Evolutionary conservation across 1,284 basidiomycete species (phyloP), one percentile per base, ranked within the genome.

Genomic region (Moesziomyces globuligerus): DNA sequence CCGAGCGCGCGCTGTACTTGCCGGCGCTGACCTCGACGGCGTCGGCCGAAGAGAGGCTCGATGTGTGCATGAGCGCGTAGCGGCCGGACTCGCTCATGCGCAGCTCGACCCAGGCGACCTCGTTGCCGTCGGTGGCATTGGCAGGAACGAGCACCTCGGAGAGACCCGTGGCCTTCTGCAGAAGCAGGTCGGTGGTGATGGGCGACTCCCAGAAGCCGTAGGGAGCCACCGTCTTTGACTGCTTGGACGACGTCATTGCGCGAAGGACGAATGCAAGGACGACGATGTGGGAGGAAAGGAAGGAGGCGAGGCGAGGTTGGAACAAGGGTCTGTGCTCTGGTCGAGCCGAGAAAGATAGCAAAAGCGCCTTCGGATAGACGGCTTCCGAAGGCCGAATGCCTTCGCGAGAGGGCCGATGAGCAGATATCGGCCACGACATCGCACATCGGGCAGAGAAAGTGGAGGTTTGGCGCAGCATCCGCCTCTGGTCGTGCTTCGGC

Each of bases 41-140:
- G 13, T 50, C 51, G 1, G 48, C 42, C 25, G 60, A 44, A 4
- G 56, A 37, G 8, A 67, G 56, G 18, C 83, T 83, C 21, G 81
- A 68, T 39, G 87, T 83, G 32, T 65, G 64, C 40, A 90, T 86
- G 10, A 90, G 81, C 0, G 88, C 88, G 45, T 76, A 84, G 2
- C 89, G 84, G 7, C 90, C 88, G 13, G 81, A 85, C 74, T 91
- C 89, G 15, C 85, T 84, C 0, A 90, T 88, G 9, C 90, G 82
- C 9, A 82, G 83, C 75, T 91, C 90, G 47, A 89, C 72, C 80
- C 89, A 87, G 71, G 89, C 90, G 21, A 89, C 78, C 7, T 81
- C 82, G 3, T 83, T 83, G 3, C 48, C 43, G 11, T 56, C 40
- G 4, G 55, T 47, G 4, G 57, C 51, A 23, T 57, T 55, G 52